These are phyloP conservation scores for Lipomyces spencermartinsiae DNA, from an alignment of 805 yeast species.

Conservation along the genomic window DNA sequence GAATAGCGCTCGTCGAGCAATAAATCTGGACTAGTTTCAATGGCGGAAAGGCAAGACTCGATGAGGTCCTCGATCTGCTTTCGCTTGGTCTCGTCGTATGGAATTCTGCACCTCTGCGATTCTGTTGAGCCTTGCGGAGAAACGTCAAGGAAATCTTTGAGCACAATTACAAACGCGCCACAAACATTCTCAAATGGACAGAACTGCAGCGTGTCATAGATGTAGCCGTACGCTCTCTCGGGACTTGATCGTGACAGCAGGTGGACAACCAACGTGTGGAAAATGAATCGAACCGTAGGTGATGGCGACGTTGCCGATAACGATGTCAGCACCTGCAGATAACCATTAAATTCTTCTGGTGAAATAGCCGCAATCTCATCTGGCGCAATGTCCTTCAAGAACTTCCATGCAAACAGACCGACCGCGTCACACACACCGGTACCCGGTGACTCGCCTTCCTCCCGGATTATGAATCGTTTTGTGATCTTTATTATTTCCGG, in stretches of 20 bases:
- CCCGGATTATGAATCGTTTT: constrained; percentile 34
- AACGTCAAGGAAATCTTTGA: constrained; percentile 60
- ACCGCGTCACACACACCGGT: constrained; percentile 47
- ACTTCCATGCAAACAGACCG: constrained; percentile 48
- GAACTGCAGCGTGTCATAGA: constrained; percentile 65
- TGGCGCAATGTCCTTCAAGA: constrained; percentile 38
- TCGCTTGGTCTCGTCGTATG: constrained; percentile 22
- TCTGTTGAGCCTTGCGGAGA: background rate
- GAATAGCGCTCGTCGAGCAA: constrained; percentile 28
- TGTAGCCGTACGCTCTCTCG: constrained; percentile 60
- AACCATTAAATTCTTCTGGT: constrained; percentile 47
- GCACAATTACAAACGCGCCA: constrained; percentile 65
- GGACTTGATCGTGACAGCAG: constrained; percentile 66
- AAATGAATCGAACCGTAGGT: constrained; percentile 52
- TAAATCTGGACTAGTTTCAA: constrained; percentile 16
- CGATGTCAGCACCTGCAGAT: constrained; percentile 53
- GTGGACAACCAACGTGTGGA: constrained; percentile 68
- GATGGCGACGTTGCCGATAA: constrained; percentile 48
- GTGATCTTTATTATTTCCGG: constrained; percentile 37
- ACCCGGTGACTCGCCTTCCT: constrained; percentile 42
- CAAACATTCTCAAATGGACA: constrained; percentile 71
- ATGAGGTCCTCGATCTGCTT: constrained; percentile 29
- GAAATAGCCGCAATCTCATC: constrained; percentile 45
- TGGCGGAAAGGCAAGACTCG: constrained; percentile 14
- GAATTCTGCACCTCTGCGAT: constrained; percentile 6